Evolutionary conservation across 306 rosid species (phyloP), one percentile per base, ranked within the genome.

Genomic region (Trichosanthes cucumerina): DNA sequence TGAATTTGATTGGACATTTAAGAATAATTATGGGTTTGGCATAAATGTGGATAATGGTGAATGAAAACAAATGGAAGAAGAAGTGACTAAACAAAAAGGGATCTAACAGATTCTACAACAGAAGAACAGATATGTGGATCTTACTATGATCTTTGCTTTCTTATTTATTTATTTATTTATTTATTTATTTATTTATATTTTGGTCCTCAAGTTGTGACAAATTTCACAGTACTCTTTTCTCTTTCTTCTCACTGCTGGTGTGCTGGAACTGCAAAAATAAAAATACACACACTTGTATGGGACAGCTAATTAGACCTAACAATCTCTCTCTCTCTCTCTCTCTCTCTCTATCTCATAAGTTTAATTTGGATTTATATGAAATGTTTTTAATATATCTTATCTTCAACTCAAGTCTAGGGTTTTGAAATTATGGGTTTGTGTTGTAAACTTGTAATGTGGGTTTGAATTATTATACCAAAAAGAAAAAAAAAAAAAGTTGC

Each of bases 1-100:
- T 63, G 70, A 63, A 63, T 63, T 3, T 64, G 71, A 64, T 64
- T 16, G 71, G 74, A 66, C 50, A 4, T 66, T n/a, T 18, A 18
- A 38, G 9, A 36, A 16, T 70, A 18, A 64, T 64, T 70, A 70
- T 70, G 76, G n/a, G n/a, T 70, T 70, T 23, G 76, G 76, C n/a
- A 24, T 13, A 36, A 36, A 38, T 36, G 44, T 36, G 47, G 2
- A 19, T n/a, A n/a, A n/a, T 24, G 34, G 36, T 62, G 41, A 31
- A 62, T 70, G 76, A 70, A 70, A 70, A 70, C 76, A 70, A 70
- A 70, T 41, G 76, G 36, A 43, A 70, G 54, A 70, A 15, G 76
- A 70, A 15, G 54, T 70, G 76, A 70, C 54, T 41, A 12, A 23
- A 41, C 54, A 70, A 70, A 44, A 65, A 23, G 56, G 38, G 56